Percentiles rank a stretch among this genome's conserved stretches.
Conservation (phyloP, 2,329 filamentous ascomycete genomes). For the Colletotrichum euphorbiae region DNA sequence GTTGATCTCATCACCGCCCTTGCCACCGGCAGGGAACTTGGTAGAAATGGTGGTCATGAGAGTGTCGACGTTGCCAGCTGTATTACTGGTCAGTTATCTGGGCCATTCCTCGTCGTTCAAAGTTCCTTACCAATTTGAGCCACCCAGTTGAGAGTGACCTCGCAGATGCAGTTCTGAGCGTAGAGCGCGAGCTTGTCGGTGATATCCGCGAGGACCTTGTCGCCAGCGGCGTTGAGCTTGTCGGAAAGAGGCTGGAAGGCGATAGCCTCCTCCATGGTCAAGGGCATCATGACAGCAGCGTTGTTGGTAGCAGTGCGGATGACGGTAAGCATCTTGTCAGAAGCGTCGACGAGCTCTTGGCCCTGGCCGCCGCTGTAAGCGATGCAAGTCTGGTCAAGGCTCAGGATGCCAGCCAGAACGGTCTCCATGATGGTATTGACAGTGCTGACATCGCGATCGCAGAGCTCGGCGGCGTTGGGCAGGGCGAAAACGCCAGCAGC, state of each 20-base stretch:
- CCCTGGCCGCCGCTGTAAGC: constrained; percentile 30
- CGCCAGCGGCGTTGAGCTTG: constrained; percentile 35
- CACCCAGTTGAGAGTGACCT: constrained; percentile 32
- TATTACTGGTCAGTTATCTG: background rate
- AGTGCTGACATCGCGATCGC: constrained; percentile 27
- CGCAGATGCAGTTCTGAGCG: constrained; percentile 22
- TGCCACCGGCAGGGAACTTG: constrained; percentile 39
- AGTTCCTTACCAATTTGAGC: constrained; percentile 26
- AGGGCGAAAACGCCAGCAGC: constrained; percentile 29
- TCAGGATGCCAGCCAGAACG: constrained; percentile 33
- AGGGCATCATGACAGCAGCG: constrained; percentile 22
- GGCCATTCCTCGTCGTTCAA: rapidly evolving
- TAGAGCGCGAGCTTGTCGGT: constrained; percentile 16
- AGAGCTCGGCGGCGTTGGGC: constrained; percentile 26
- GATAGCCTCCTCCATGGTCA: constrained; percentile 39
- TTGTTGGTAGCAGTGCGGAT: constrained; percentile 38
- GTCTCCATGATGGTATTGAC: constrained; percentile 39
- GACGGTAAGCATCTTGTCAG: constrained; percentile 27
- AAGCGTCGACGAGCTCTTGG: constrained; percentile 18
- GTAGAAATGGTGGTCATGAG: constrained; percentile 38
- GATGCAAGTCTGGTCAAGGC: constrained; percentile 24
- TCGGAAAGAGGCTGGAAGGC: constrained; percentile 39
- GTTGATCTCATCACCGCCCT: constrained; percentile 35
- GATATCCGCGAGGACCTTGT: constrained; percentile 37
- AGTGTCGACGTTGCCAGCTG: constrained; percentile 36